Evolutionary conservation across 139 green algal genomes (phyloP).

Genomic region (Chlorella sp.): DNA sequence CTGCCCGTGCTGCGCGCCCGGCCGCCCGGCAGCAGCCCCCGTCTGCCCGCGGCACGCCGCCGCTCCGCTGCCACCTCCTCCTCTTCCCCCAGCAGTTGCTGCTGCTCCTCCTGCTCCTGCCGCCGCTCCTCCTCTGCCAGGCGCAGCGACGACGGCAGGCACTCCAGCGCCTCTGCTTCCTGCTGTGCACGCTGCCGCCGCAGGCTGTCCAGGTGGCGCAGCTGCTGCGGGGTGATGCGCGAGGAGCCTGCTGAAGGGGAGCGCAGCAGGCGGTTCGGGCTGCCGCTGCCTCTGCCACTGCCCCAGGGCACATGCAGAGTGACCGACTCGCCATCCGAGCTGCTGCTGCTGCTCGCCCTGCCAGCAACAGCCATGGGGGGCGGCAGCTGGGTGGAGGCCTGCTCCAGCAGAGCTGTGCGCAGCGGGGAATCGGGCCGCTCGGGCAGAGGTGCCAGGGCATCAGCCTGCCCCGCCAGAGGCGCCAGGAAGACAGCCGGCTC

Average conservation of each 20-base stretch:
- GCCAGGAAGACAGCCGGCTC: too few relatives aligned
- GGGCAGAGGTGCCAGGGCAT: too few relatives aligned
- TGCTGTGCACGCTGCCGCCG: neutral
- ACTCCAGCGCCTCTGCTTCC: conserved; percentile 2
- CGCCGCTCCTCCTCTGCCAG: neutral
- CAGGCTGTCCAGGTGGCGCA: neutral
- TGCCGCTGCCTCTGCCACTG: neutral
- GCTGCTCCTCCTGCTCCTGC: too few relatives aligned
- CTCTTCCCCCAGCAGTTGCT: too few relatives aligned
- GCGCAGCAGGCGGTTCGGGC: neutral
- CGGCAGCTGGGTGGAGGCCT: neutral
- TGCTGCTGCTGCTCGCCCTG: neutral
- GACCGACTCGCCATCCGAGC: neutral
- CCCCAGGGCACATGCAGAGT: neutral
- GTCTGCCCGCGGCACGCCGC: too few relatives aligned
- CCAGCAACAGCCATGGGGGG: neutral
- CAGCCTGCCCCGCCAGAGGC: too few relatives aligned
- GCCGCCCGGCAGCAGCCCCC: too few relatives aligned
- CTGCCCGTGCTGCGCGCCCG: too few relatives aligned
- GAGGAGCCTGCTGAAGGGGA: neutral
- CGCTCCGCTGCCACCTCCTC: too few relatives aligned
- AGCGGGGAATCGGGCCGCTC: too few relatives aligned
- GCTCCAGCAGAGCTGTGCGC: too few relatives aligned
- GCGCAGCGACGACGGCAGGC: neutral
- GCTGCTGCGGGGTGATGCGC: neutral